Percentiles rank a stretch among this genome's conserved stretches.
These are phyloP conservation scores for Pythium scleroteichum DNA, from an alignment of 352 stramenopile species.

Conservation along the genomic window DNA sequence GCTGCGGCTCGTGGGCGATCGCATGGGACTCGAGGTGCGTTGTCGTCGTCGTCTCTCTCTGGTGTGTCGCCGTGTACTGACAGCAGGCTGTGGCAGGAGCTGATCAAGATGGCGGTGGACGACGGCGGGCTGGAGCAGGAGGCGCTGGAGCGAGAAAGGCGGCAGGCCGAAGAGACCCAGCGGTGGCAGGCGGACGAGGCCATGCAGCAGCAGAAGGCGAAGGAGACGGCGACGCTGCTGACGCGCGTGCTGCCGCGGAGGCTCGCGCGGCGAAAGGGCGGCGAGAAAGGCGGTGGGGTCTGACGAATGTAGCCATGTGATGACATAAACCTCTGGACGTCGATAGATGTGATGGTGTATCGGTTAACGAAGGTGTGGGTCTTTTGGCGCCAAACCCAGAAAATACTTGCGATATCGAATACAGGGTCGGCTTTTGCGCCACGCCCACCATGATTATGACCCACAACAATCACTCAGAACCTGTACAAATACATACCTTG, in stretches of 20 bases:
- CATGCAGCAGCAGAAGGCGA: slow-evolving; percentile 4
- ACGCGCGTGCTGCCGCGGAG: slow-evolving; percentile 8
- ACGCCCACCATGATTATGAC: no score
- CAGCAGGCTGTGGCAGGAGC: slow-evolving; percentile 34
- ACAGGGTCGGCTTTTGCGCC: slow-evolving; percentile 10
- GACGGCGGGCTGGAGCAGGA: slow-evolving; percentile 46
- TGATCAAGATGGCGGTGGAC: slow-evolving; percentile 49
- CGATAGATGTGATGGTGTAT: slow-evolving; percentile 7
- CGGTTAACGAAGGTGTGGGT: not conserved
- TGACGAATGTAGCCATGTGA: slow-evolving; percentile 23
- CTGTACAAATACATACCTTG: slow-evolving; percentile 3
- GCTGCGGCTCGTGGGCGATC: slow-evolving; percentile 41
- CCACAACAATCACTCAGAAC: no score
- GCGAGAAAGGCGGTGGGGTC: not conserved
- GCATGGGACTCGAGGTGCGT: slow-evolving; percentile 54
- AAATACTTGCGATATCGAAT: slow-evolving; percentile 13
- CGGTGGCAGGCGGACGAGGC: no score
- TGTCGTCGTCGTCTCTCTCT: not conserved
- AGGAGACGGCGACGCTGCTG: slow-evolving; percentile 6
- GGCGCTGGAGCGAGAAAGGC: slow-evolving; percentile 32
- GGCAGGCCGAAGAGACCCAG: no score
- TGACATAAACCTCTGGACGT: not conserved
- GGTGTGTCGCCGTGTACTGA: not conserved
- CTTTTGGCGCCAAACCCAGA: slow-evolving; percentile 10
- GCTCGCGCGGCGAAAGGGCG: slow-evolving; percentile 5